Conservation (phyloP, 352 stramenopile genomes). For the Phytophthora lateralis region DNA sequence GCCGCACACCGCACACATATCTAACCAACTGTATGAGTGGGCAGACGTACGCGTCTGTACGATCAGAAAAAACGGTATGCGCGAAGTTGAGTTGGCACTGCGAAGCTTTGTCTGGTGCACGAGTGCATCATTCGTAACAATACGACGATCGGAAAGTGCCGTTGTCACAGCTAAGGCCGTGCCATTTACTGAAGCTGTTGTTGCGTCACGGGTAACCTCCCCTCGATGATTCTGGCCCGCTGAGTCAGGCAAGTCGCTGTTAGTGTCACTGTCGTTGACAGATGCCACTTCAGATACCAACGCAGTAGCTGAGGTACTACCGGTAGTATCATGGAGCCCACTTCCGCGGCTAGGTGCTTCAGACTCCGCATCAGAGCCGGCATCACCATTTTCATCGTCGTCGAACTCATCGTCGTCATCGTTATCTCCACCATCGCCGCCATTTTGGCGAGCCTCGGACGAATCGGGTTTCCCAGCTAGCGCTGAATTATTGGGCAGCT, state of each 20-base stretch:
- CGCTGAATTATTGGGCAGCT: conserved; percentile 83
- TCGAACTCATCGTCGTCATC: conserved; percentile 39
- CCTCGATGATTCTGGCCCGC: conserved; percentile 7
- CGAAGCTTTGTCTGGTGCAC: conserved; percentile 73
- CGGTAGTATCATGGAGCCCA: conserved; percentile 30
- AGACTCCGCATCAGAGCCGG: conserved; percentile 32
- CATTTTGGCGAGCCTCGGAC: conserved; percentile 36
- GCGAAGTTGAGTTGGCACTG: conserved; percentile 58
- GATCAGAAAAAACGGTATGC: conserved; percentile 72
- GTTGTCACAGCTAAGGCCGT: conserved; percentile 4
- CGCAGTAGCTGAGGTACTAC: neutral
- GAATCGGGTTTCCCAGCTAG: conserved; percentile 49
- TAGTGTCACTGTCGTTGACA: conserved; percentile 19
- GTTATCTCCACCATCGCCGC: conserved; percentile 35
- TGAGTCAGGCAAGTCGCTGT: conserved; percentile 20
- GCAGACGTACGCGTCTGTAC: conserved; percentile 80
- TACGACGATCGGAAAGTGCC: conserved; percentile 18
- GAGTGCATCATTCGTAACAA: conserved; percentile 35
- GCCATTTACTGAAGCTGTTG: conserved; percentile 4
- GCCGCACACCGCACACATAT: conserved; percentile 92
- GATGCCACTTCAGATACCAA: conserved; percentile 11
- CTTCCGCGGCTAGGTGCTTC: conserved; percentile 18
- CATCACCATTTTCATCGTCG: conserved; percentile 35
- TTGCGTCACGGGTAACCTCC: conserved; percentile 9
- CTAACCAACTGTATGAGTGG: conserved; percentile 90